phyloP scores from a whole-genome alignment of 2,329 filamentous ascomycete genomes.

The Periglandula ipomoeae region DNA sequence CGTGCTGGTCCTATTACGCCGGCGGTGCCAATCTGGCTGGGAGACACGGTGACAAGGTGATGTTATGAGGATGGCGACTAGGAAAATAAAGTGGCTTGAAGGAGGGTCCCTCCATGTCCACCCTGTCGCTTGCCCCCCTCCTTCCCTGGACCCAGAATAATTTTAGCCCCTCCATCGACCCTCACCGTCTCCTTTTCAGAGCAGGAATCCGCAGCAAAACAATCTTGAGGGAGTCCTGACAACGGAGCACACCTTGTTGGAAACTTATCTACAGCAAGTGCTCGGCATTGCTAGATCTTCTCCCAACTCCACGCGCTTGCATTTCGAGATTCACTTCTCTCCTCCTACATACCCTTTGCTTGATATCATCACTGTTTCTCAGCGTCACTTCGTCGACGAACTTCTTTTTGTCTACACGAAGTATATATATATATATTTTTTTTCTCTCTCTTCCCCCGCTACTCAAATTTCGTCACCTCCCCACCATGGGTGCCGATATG shows the following conservation, averaged over 20 bases:
- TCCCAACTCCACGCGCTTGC: conserved; percentile 14
- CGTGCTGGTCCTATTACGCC: no score
- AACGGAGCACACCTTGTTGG: not conserved
- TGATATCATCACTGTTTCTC: conserved; percentile 3
- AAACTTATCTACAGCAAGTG: conserved; percentile 20
- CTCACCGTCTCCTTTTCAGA: conserved; percentile 21
- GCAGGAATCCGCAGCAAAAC: conserved; percentile 4
- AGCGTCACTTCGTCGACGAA: conserved; percentile 9
- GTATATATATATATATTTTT: conserved; percentile 6
- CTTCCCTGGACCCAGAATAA: conserved; percentile 26
- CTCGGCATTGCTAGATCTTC: conserved; percentile 16
- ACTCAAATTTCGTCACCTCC: conserved; percentile 10
- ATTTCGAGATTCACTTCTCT: conserved; percentile 7
- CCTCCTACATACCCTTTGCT: not conserved
- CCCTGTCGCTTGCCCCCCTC: conserved; percentile 1
- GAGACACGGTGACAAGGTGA: no score
- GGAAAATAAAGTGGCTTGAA: conserved; percentile 1
- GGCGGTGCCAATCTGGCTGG: no score
- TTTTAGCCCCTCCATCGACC: conserved; percentile 29
- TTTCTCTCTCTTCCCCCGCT: not conserved
- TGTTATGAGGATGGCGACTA: no score
- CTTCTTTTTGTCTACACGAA: not conserved
- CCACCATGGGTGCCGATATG: conserved; percentile 32
- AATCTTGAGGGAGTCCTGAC: conserved; percentile 6
- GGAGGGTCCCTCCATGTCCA: not conserved